phyloP scores from a whole-genome alignment of 1,284 basidiomycete genomes.

The Ustilago nuda region DNA sequence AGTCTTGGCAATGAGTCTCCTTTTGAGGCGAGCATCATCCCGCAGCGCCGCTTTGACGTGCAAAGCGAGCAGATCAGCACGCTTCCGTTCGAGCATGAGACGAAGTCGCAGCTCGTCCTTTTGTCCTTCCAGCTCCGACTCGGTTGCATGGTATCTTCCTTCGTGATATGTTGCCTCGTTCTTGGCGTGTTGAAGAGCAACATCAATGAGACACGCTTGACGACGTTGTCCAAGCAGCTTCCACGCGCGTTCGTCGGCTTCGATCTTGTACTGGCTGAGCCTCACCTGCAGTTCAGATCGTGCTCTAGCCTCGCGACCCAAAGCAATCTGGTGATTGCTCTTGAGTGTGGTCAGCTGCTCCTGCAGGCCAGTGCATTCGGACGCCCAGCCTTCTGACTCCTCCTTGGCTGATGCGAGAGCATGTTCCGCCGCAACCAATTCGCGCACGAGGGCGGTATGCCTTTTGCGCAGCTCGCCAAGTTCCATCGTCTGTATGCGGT shows the following conservation, averaged over 20 bases:
- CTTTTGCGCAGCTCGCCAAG: constrained; percentile 46
- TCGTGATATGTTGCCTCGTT: constrained; percentile 43
- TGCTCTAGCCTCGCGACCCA: constrained; percentile 28
- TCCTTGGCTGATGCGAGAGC: constrained; percentile 43
- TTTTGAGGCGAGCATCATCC: constrained; percentile 28
- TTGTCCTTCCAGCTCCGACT: constrained; percentile 29
- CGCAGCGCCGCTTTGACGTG: constrained; percentile 28
- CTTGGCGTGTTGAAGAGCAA: constrained; percentile 41
- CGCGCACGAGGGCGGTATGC: constrained; percentile 16
- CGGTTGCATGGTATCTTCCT: constrained; percentile 28
- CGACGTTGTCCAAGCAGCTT: constrained; percentile 31
- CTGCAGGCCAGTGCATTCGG: constrained; percentile 45
- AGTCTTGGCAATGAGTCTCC: constrained; percentile 23
- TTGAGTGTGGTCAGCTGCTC: constrained; percentile 32
- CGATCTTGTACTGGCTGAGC: constrained; percentile 45
- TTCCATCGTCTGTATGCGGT: constrained; percentile 44
- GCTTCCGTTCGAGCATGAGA: constrained; percentile 47
- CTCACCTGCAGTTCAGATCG: constrained; percentile 32
- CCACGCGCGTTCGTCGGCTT: constrained; percentile 44
- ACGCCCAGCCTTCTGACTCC: constrained; percentile 51
- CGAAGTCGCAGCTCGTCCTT: constrained; percentile 46
- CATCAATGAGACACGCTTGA: constrained; percentile 29
- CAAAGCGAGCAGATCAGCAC: constrained; percentile 37
- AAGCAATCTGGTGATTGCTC: constrained; percentile 15
- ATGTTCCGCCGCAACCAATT: constrained; percentile 25